Conservation (phyloP, 225 moss, liverwort and hornwort species). For the Asterella californica region DNA sequence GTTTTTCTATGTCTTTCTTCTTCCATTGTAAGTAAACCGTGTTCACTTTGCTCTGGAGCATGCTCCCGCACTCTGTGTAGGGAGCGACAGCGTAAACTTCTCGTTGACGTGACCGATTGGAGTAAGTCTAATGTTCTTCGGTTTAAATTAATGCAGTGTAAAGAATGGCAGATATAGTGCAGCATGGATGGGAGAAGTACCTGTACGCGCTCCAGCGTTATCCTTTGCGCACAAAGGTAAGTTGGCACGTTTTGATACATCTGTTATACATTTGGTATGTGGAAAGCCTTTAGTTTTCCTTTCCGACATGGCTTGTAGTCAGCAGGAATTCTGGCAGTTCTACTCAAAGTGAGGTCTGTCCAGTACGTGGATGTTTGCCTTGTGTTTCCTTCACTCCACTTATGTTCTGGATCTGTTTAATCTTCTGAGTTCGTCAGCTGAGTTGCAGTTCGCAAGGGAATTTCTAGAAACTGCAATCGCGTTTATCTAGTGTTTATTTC, state of each 20-base stretch:
- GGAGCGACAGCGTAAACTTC: not conserved
- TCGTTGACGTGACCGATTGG: not conserved
- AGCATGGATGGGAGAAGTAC: conserved; percentile 65
- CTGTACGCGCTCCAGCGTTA: conserved; percentile 57
- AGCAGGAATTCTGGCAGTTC: too few relatives aligned
- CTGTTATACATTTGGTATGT: not conserved
- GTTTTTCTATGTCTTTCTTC: too few relatives aligned
- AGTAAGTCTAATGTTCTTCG: not conserved
- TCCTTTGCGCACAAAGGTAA: conserved; percentile 85
- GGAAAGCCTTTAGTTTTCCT: not conserved
- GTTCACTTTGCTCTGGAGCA: too few relatives aligned
- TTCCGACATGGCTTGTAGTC: not conserved
- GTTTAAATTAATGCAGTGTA: not conserved
- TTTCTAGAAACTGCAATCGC: not conserved
- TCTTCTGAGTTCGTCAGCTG: not conserved
- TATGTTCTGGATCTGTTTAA: too few relatives aligned
- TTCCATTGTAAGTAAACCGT: too few relatives aligned
- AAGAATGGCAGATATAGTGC: conserved; percentile 68
- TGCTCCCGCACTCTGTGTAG: not conserved
- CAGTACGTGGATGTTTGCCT: not conserved
- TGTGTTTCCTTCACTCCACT: not conserved
- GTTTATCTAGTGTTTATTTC: not conserved
- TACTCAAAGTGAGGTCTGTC: too few relatives aligned
- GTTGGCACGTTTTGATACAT: not conserved
- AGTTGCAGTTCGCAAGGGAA: not conserved